Percentiles rank a stretch among this genome's conserved stretches.
Evolutionary conservation across 208 protist genomes (phyloP).

Genomic region (Acanthamoeba polyphaga): DNA sequence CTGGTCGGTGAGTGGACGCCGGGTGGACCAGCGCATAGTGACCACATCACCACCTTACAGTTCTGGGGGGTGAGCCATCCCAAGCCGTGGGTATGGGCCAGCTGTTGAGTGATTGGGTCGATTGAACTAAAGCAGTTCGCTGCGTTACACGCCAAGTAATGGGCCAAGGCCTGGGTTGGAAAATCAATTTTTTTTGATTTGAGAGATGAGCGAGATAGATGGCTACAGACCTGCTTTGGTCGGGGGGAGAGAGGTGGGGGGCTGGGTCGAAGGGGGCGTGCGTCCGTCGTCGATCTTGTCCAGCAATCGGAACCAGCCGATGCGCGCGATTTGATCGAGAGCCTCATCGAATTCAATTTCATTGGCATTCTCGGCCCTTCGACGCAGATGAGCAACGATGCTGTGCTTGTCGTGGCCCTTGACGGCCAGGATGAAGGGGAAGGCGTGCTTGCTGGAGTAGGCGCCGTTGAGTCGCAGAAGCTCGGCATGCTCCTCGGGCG

Average conservation of each 20-base stretch:
- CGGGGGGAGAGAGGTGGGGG: not conserved
- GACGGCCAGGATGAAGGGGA: constrained; percentile 37
- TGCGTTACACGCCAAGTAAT: too few relatives aligned
- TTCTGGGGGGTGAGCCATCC: too few relatives aligned
- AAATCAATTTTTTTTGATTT: not conserved
- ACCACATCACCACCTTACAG: too few relatives aligned
- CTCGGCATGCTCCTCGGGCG: not conserved
- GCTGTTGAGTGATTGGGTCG: too few relatives aligned
- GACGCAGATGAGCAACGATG: constrained; percentile 15
- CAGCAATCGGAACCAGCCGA: constrained; percentile 24
- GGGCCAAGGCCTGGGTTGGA: too few relatives aligned
- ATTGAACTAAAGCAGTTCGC: too few relatives aligned
- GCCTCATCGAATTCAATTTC: not conserved
- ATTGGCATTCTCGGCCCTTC: not conserved
- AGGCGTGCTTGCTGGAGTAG: not conserved
- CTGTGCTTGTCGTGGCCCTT: constrained; percentile 34
- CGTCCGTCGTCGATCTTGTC: constrained; percentile 28
- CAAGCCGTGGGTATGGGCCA: too few relatives aligned
- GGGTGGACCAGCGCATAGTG: too few relatives aligned
- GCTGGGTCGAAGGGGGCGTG: not conserved
- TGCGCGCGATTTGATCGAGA: constrained; percentile 14
- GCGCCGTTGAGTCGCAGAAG: not conserved
- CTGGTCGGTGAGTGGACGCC: too few relatives aligned
- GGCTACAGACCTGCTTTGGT: constrained; percentile 19
- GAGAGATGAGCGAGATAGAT: not conserved